These are phyloP conservation scores for Podosphaera fusca DNA, from an alignment of 2,329 filamentous ascomycete genomes.

Conservation along the genomic window DNA sequence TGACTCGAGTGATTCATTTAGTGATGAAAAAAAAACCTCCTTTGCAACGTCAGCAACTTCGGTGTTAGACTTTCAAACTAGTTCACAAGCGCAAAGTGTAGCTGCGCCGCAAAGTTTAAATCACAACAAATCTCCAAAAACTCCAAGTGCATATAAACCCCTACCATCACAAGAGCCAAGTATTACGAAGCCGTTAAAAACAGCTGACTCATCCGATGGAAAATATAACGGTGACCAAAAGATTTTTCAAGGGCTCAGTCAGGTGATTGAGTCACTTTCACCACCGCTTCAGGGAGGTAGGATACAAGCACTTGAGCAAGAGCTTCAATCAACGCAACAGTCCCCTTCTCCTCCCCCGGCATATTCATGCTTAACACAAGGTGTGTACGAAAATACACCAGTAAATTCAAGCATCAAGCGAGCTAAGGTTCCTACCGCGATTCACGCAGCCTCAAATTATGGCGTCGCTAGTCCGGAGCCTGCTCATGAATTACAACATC, in stretches of 20 bases:
- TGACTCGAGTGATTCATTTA: constrained; percentile 44
- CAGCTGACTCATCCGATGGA: constrained; percentile 69
- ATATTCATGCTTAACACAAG: constrained; percentile 55
- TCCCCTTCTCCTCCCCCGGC: constrained; percentile 79
- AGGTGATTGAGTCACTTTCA: constrained; percentile 25
- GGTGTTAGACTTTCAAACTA: constrained; percentile 60
- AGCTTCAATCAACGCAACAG: constrained; percentile 62
- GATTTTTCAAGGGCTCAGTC: constrained; percentile 68
- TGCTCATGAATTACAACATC: constrained; percentile 32
- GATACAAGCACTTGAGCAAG: constrained; percentile 54
- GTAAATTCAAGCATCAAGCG: constrained; percentile 60
- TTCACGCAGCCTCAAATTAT: constrained; percentile 12
- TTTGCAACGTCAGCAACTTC: constrained; percentile 84
- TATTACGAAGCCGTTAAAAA: constrained; percentile 62
- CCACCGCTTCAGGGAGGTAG: constrained; percentile 18
- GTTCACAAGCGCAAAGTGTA: constrained; percentile 47
- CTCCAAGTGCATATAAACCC: constrained; percentile 14
- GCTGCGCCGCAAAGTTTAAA: constrained; percentile 62
- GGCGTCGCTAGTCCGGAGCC: constrained; percentile 18
- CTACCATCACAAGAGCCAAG: constrained; percentile 14
- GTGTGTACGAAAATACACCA: constrained; percentile 23
- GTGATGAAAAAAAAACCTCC: constrained; percentile 68
- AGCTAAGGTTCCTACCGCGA: constrained; percentile 8
- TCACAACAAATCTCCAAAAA: constrained; percentile 39
- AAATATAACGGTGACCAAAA: constrained; percentile 76